These are phyloP conservation scores for Chalciporus sphaerocephalus DNA, from an alignment of 768 basidiomycete genomes.

Conservation along the genomic window DNA sequence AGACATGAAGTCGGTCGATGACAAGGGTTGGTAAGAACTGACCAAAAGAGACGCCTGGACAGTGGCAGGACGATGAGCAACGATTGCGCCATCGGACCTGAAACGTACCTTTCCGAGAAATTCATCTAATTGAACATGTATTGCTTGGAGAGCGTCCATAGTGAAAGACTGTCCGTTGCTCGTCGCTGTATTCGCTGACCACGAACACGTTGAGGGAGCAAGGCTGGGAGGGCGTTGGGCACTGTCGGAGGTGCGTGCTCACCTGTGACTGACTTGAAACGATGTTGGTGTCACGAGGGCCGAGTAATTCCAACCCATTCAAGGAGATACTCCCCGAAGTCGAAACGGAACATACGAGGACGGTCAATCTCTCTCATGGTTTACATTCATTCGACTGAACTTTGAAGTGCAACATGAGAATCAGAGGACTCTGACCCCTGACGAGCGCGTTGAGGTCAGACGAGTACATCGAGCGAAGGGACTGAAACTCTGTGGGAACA, in stretches of 20 bases:
- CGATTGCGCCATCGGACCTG: constrained; percentile 29
- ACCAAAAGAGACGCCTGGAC: constrained; percentile 20
- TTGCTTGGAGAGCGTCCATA: constrained; percentile 16
- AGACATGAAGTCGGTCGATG: neutral
- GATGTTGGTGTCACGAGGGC: constrained; percentile 14
- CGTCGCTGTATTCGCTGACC: constrained; percentile 1
- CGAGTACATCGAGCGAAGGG: too few relatives aligned
- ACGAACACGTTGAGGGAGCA: constrained; percentile 1
- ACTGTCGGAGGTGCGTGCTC: neutral
- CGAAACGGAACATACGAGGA: too few relatives aligned
- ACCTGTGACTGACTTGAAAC: neutral
- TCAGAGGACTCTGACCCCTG: too few relatives aligned
- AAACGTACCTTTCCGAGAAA: constrained; percentile 20
- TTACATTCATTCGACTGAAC: too few relatives aligned
- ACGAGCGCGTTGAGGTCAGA: too few relatives aligned
- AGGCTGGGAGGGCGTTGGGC: neutral
- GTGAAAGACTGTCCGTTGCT: neutral
- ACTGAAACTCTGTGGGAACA: too few relatives aligned
- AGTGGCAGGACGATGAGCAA: constrained; percentile 24
- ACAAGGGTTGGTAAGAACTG: constrained; percentile 2
- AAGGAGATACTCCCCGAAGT: too few relatives aligned
- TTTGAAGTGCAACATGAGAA: too few relatives aligned
- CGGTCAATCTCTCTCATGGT: too few relatives aligned
- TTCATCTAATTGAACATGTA: constrained; percentile 18
- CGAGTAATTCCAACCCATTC: too few relatives aligned